These are phyloP conservation scores for Leccinum aurantiacum DNA, from an alignment of 768 basidiomycete species.

Conservation along the genomic window DNA sequence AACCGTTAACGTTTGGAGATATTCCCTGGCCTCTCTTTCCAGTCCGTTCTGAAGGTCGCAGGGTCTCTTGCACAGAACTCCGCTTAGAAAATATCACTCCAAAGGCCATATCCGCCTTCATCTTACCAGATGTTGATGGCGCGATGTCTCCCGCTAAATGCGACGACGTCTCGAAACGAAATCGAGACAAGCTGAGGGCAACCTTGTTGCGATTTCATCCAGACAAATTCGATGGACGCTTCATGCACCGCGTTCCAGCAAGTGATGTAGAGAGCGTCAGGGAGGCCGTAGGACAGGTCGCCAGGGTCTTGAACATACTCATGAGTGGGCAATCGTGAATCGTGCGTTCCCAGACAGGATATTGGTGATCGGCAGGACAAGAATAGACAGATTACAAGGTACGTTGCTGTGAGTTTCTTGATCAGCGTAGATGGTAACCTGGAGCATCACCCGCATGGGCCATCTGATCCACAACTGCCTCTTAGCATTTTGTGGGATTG, in stretches of 20 bases:
- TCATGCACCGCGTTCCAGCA: conserved; percentile 52
- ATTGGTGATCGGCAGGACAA: neutral
- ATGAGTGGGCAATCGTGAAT: conserved; percentile 38
- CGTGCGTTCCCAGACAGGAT: no score
- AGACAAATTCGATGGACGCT: conserved; percentile 80
- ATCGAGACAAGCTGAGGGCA: conserved; percentile 64
- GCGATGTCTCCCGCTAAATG: conserved; percentile 5
- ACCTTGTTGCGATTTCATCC: conserved; percentile 75
- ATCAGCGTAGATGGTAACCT: neutral
- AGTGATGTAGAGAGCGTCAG: conserved; percentile 50
- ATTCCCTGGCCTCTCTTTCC: conserved; percentile 73
- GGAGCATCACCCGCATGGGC: no score
- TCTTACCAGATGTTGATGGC: conserved; percentile 38
- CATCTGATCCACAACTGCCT: no score
- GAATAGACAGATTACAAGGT: neutral
- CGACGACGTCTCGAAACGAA: conserved; percentile 40
- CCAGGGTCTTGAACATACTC: conserved; percentile 55
- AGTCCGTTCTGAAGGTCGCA: conserved; percentile 25
- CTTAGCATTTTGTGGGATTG: neutral
- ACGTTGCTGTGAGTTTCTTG: neutral
- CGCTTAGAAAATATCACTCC: conserved; percentile 52
- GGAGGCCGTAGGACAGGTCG: conserved; percentile 65
- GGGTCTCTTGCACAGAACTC: conserved; percentile 10
- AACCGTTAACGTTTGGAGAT: conserved; percentile 48
- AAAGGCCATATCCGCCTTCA: conserved; percentile 56